phyloP scores from a whole-genome alignment of 352 stramenopile species.

The Phytophthora podocarpi region DNA sequence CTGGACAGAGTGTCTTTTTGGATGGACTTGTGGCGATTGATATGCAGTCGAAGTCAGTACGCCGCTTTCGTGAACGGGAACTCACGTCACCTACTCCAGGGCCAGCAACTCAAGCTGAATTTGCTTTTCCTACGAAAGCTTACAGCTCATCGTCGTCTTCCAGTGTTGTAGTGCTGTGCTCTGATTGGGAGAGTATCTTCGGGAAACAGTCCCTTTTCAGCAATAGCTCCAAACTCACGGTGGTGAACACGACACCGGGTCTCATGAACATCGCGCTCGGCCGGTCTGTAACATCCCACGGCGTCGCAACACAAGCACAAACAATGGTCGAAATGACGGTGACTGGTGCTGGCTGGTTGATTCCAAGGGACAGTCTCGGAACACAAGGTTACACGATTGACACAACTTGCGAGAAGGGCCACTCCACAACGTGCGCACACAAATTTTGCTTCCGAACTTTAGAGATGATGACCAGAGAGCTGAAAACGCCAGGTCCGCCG shows the following conservation, averaged over 20 bases:
- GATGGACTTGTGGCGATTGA: constrained; percentile 63
- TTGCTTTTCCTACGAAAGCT: constrained; percentile 43
- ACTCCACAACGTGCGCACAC: constrained; percentile 55
- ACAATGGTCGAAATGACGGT: constrained; percentile 39
- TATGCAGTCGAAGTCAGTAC: constrained; percentile 31
- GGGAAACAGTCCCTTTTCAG: constrained; percentile 61
- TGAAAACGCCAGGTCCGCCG: not conserved
- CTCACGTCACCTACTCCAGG: constrained; percentile 3
- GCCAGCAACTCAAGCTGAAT: constrained; percentile 14
- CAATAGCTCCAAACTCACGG: constrained; percentile 42
- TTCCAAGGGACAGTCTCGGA: constrained; percentile 27
- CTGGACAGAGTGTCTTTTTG: constrained; percentile 59
- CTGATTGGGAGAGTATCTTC: constrained; percentile 70
- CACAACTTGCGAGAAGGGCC: constrained; percentile 46
- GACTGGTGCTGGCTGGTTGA: constrained; percentile 51
- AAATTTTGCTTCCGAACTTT: constrained; percentile 30
- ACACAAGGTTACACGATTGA: constrained; percentile 35
- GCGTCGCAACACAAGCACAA: constrained; percentile 16
- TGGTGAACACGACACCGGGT: constrained; percentile 53
- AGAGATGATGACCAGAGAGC: constrained; percentile 18
- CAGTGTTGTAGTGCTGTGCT: constrained; percentile 54
- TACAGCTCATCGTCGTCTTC: constrained; percentile 20
- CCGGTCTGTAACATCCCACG: not conserved
- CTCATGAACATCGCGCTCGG: constrained; percentile 43
- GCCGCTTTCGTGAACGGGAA: constrained; percentile 27